phyloP scores from a whole-genome alignment of 2,329 filamentous ascomycete genomes.

The Aureobasidium sp. region DNA sequence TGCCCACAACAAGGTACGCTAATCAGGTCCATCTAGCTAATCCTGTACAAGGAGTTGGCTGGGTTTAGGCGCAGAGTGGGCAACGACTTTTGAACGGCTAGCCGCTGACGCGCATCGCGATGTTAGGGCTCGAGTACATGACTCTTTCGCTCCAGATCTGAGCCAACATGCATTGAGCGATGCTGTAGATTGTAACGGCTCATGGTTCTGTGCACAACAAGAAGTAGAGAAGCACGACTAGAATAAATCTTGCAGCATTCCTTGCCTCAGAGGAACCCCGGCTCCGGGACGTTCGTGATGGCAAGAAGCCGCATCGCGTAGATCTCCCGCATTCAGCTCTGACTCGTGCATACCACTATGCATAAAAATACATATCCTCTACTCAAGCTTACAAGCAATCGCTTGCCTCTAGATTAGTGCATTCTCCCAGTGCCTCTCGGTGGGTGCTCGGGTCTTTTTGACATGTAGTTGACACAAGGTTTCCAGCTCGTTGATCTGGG shows the following conservation, averaged over 20 bases:
- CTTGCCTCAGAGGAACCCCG: not conserved
- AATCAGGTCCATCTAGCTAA: not conserved
- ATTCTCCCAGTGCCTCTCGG: not conserved
- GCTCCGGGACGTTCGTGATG: not conserved
- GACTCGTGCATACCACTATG: not conserved
- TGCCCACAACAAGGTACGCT: not conserved
- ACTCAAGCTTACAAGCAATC: not conserved
- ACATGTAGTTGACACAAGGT: not conserved
- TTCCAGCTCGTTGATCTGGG: not conserved
- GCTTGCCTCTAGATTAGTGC: not conserved
- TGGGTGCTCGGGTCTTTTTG: not conserved
- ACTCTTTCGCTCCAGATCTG: not conserved
- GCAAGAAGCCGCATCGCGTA: not conserved
- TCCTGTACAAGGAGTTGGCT: not conserved
- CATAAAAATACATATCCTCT: not conserved
- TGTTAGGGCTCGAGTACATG: not conserved
- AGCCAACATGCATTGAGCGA: not conserved
- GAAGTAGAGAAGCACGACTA: not conserved
- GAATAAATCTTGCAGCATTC: not conserved
- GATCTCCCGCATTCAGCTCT: not conserved
- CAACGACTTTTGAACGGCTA: slow-evolving; percentile 1
- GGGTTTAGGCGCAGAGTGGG: not conserved
- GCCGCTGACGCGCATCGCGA: not conserved
- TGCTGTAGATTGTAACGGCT: not conserved
- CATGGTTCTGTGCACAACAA: not conserved